A percentile compares a stretch with the other conserved stretches of the same genome.
These are phyloP conservation scores for Beauveria rudraprayagi DNA, from an alignment of 2,329 filamentous ascomycete species.

Conservation along the genomic window DNA sequence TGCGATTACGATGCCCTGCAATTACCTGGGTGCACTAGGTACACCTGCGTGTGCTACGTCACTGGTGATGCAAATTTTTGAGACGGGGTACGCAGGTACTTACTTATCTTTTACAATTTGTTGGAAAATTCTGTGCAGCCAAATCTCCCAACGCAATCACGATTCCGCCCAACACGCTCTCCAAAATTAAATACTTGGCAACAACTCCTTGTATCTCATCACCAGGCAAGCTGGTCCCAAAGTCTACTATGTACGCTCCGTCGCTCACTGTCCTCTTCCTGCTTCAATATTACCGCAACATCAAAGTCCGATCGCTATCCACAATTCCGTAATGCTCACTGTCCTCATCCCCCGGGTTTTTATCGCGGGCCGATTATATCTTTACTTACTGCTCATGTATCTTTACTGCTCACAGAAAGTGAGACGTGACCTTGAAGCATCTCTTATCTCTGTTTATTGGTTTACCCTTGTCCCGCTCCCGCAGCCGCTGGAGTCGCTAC, in stretches of 20 bases:
- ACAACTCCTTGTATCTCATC: background rate
- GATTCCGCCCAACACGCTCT: background rate
- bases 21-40: too few species aligned
- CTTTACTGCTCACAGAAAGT: background rate
- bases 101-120: background rate
- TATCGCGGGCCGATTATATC: background rate
- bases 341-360: background rate
- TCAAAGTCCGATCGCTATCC: background rate
- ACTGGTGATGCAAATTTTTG: slow-evolving; percentile 6
- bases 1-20: background rate
- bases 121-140: background rate
- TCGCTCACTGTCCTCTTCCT: background rate
- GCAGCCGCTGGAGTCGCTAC: background rate
- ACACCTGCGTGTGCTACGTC: background rate
- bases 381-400: too few species aligned
- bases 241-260: too few species aligned
- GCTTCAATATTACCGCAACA: background rate
- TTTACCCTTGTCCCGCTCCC: background rate
- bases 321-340: background rate
- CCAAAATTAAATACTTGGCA: background rate
- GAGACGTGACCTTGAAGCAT: background rate
- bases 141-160: slow-evolving; percentile 10
- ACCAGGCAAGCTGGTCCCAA: background rate
- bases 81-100: background rate
- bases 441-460: background rate